A percentile compares a stretch with the other conserved stretches of the same genome.
Evolutionary conservation across 2,329 filamentous ascomycete genomes (phyloP).

Genomic region (Aspergillus luchuensis): DNA sequence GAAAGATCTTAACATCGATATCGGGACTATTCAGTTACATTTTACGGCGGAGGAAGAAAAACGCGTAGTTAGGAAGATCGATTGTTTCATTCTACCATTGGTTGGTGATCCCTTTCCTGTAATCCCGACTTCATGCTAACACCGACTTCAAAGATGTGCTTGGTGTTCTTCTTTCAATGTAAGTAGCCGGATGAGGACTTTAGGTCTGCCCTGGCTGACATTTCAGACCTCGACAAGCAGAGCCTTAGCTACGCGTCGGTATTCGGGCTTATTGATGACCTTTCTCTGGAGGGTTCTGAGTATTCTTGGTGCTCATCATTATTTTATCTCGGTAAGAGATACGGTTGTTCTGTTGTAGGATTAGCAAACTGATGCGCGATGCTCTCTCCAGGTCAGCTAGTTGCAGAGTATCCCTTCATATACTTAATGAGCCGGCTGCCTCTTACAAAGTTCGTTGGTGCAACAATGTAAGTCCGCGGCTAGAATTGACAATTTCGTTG

Average conservation of each 20-base stretch:
- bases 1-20: too few species aligned
- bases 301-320: slow-evolving; percentile 51
- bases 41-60: slow-evolving; percentile 28
- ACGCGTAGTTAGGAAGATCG: slow-evolving; percentile 25
- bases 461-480: slow-evolving; percentile 41
- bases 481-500: too few species aligned
- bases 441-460: slow-evolving; percentile 52
- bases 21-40: too few species aligned
- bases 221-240: slow-evolving; percentile 47
- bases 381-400: slow-evolving; percentile 37
- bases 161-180: slow-evolving; percentile 46
- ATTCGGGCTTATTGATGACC: slow-evolving; percentile 48
- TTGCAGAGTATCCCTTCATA: slow-evolving; percentile 52
- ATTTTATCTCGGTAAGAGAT: slow-evolving; percentile 33
- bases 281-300: slow-evolving; percentile 47
- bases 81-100: slow-evolving; percentile 26
- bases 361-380: background rate
- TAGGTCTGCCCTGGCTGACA: background rate
- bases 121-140: background rate
- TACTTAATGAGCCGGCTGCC: slow-evolving; percentile 54
- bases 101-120: slow-evolving; percentile 10
- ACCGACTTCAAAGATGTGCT: slow-evolving; percentile 35
- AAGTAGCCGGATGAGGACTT: background rate
- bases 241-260: slow-evolving; percentile 51
- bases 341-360: background rate